These are phyloP conservation scores for Penicillium ochrochloron DNA, from an alignment of 495 filamentous ascomycete genomes.

Conservation along the genomic window DNA sequence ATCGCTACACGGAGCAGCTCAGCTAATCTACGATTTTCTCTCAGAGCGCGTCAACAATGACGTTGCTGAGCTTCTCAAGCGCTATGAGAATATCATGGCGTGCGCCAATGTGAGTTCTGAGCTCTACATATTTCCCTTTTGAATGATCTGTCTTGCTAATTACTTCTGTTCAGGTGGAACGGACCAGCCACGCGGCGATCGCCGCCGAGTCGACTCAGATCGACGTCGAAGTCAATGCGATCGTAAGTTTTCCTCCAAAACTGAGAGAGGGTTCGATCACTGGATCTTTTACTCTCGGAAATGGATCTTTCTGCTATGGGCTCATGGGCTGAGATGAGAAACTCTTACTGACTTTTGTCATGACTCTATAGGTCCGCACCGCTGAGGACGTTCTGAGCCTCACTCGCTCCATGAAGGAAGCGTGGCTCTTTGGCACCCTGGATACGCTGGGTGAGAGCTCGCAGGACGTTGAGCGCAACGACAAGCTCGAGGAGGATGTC, in stretches of 20 bases:
- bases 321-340: background rate
- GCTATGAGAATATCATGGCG: conserved; percentile 65
- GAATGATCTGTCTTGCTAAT: background rate
- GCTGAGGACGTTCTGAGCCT: conserved; percentile 68
- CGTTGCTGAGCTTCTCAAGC: conserved; percentile 59
- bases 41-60: conserved; percentile 59
- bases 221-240: conserved; percentile 64
- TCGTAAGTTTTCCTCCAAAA: conserved; percentile 49
- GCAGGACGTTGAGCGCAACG: conserved; percentile 43
- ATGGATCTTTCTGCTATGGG: background rate
- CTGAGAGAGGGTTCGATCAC: background rate
- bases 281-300: background rate
- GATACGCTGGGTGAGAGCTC: conserved; percentile 61
- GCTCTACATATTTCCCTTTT: background rate
- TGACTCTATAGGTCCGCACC: conserved; percentile 59
- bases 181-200: conserved; percentile 45
- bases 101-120: conserved; percentile 54
- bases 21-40: conserved; percentile 20
- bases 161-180: conserved; percentile 37
- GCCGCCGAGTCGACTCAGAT: conserved; percentile 66
- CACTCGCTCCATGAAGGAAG: conserved; percentile 69
- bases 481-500: conserved; percentile 58
- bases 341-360: background rate
- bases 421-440: conserved; percentile 77
- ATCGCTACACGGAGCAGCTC: background rate